Conservation (phyloP, 2,329 filamentous ascomycete genomes). For the Davidsoniella australis region DNA sequence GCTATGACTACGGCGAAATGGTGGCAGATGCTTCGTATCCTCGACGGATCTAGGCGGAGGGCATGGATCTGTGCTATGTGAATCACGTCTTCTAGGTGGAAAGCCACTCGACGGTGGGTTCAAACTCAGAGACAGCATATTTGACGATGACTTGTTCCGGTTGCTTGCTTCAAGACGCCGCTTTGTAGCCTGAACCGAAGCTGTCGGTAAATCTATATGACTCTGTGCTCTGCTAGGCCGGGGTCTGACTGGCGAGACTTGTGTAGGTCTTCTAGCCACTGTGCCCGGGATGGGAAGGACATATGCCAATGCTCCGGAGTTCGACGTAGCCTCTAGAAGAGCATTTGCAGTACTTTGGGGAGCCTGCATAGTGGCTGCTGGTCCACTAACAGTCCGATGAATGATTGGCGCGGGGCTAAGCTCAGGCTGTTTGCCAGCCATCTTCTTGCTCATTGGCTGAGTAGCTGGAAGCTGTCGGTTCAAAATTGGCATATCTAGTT, state of each 20-base stretch:
- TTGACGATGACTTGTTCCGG: constrained; percentile 2
- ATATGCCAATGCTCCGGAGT: neutral
- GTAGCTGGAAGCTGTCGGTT: no score
- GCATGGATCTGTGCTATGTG: constrained; percentile 1
- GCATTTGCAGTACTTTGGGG: no score
- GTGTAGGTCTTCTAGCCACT: neutral
- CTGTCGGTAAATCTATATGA: constrained; percentile 8
- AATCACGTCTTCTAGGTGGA: constrained; percentile 9
- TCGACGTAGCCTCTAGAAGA: neutral
- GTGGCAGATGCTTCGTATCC: constrained; percentile 3
- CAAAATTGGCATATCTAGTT: no score
- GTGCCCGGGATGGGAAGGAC: neutral
- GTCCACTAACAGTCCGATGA: constrained; percentile 1
- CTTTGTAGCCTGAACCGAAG: constrained; percentile 7
- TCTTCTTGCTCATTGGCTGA: constrained; percentile 25
- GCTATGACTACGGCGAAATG: constrained; percentile 7
- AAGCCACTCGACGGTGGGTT: constrained; percentile 2
- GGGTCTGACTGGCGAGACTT: constrained; percentile 3
- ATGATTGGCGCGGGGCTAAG: constrained; percentile 5
- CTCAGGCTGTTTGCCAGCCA: constrained; percentile 30
- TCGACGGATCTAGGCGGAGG: neutral
- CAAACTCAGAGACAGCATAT: neutral
- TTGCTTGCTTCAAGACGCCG: constrained; percentile 4
- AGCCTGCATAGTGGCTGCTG: neutral
- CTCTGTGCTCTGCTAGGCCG: constrained; percentile 6